Conservation (phyloP, 2,329 filamentous ascomycete genomes). For the Cordyceps tenuipes region DNA sequence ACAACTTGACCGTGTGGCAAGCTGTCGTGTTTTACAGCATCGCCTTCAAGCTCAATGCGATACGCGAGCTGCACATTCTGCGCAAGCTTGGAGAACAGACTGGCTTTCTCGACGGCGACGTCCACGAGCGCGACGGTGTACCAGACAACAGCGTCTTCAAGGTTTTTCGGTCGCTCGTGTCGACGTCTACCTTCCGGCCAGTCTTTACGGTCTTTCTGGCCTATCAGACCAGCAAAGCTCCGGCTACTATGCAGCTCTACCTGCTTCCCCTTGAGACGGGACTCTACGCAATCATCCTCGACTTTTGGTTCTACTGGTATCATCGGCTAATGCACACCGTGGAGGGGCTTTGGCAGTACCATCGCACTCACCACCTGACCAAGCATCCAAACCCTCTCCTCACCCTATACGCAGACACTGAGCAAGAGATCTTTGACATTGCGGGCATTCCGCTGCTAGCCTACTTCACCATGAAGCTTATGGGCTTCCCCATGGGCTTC, state of each 20-base stretch:
- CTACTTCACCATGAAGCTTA: constrained; percentile 25
- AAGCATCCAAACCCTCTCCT: constrained; percentile 34
- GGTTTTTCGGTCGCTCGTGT: constrained; percentile 17
- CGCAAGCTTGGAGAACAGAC: constrained; percentile 23
- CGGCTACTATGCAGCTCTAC: constrained; percentile 16
- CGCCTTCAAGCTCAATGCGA: constrained; percentile 23
- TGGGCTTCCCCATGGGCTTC: constrained; percentile 35
- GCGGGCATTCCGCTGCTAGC: constrained; percentile 32
- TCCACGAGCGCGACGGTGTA: constrained; percentile 27
- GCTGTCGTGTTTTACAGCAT: constrained; percentile 20
- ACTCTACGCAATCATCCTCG: constrained; percentile 29
- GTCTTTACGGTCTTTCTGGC: constrained; percentile 19
- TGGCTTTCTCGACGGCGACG: constrained; percentile 21
- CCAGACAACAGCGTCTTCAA: constrained; percentile 23
- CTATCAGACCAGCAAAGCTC: constrained; percentile 16
- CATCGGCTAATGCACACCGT: constrained; percentile 34
- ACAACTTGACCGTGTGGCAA: constrained; percentile 9
- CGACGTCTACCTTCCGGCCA: constrained; percentile 17
- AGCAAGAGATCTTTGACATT: constrained; percentile 35
- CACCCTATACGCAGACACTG: constrained; percentile 32
- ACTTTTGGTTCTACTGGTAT: constrained; percentile 19
- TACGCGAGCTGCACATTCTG: constrained; percentile 22
- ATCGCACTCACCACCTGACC: constrained; percentile 37
- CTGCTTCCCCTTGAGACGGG: constrained; percentile 24
- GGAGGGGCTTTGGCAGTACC: constrained; percentile 27